Conservation (phyloP, 2,329 filamentous ascomycete genomes). For the Chaetomiaceae sp. region DNA sequence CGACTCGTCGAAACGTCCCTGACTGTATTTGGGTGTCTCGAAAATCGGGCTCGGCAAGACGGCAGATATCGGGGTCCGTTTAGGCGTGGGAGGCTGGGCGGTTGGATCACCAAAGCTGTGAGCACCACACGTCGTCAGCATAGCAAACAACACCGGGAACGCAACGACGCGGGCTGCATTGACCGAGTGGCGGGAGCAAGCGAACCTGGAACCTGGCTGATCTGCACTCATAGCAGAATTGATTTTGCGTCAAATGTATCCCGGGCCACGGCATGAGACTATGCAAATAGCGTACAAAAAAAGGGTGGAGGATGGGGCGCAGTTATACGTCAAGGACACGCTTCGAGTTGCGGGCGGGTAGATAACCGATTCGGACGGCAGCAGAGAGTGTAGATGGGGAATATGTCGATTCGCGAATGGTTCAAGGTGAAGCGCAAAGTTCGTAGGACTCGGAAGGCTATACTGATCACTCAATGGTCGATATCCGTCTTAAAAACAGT, state of each 20-base stretch:
- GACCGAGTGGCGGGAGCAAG: conserved; percentile 6
- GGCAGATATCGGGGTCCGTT: conserved; percentile 52
- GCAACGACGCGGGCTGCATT: conserved; percentile 1
- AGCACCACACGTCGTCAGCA: conserved; percentile 36
- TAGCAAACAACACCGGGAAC: conserved; percentile 6
- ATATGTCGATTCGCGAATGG: conserved; percentile 17
- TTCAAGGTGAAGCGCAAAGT: conserved; percentile 7
- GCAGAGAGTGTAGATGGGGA: conserved; percentile 5
- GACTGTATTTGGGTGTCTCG: conserved; percentile 51
- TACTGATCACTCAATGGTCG: conserved; percentile 21
- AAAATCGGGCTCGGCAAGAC: conserved; percentile 52
- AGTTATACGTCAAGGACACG: conserved; percentile 3
- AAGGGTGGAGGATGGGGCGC: too few relatives aligned
- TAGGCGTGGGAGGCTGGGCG: conserved; percentile 56
- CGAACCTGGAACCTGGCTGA: conserved; percentile 50
- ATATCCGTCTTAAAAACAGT: conserved; percentile 15
- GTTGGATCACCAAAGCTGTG: conserved; percentile 60
- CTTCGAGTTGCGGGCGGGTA: conserved; percentile 2
- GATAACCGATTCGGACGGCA: conserved; percentile 10
- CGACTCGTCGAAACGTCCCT: conserved; percentile 45
- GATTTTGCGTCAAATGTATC: conserved; percentile 20
- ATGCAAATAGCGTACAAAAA: conserved; percentile 6
- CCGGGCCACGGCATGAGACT: conserved; percentile 16
- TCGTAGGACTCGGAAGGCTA: conserved; percentile 2
- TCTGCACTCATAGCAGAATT: conserved; percentile 60